phyloP scores from a whole-genome alignment of 306 rosid genomes.

The Carpinus viminea region DNA sequence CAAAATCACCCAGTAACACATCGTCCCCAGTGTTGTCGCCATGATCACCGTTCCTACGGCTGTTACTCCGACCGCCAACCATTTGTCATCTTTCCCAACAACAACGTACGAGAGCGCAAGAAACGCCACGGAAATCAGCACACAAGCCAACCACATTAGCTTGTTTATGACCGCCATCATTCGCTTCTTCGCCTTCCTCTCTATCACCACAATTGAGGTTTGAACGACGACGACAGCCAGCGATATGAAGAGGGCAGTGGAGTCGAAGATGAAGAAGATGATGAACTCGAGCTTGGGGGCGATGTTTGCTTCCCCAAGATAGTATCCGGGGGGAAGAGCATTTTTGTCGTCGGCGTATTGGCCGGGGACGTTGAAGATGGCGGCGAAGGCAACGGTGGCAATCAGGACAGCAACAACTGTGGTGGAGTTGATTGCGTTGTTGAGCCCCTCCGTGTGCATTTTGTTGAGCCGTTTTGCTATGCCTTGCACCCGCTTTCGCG shows the following conservation, averaged over 20 bases:
- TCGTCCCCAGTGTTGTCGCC: conserved; percentile 72
- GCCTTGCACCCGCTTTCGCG: conserved; percentile 59
- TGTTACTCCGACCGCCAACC: conserved; percentile 65
- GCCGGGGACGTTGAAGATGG: conserved; percentile 73
- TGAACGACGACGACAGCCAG: conserved; percentile 86
- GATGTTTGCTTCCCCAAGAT: conserved; percentile 61
- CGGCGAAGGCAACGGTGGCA: conserved; percentile 84
- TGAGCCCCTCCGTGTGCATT: conserved; percentile 77
- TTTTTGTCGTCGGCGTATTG: conserved; percentile 36
- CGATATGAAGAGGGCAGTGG: conserved; percentile 77
- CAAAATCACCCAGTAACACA: conserved; percentile 68
- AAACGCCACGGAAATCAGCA: conserved; percentile 71
- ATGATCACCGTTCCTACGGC: conserved; percentile 68
- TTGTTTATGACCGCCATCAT: conserved; percentile 72
- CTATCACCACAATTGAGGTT: conserved; percentile 69
- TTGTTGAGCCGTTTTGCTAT: conserved; percentile 69
- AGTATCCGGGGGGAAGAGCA: conserved; percentile 19
- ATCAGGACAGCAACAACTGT: conserved; percentile 78
- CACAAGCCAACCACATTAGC: conserved; percentile 85
- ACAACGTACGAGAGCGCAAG: conserved; percentile 73
- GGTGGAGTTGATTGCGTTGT: conserved; percentile 80
- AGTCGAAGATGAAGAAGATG: conserved; percentile 65
- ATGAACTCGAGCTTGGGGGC: conserved; percentile 44
- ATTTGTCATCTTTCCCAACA: conserved; percentile 57
- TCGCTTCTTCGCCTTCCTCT: conserved; percentile 63